Evolutionary conservation across 306 rosid genomes (phyloP), one percentile per base, ranked within the genome.

Genomic region (Rosa persica): DNA sequence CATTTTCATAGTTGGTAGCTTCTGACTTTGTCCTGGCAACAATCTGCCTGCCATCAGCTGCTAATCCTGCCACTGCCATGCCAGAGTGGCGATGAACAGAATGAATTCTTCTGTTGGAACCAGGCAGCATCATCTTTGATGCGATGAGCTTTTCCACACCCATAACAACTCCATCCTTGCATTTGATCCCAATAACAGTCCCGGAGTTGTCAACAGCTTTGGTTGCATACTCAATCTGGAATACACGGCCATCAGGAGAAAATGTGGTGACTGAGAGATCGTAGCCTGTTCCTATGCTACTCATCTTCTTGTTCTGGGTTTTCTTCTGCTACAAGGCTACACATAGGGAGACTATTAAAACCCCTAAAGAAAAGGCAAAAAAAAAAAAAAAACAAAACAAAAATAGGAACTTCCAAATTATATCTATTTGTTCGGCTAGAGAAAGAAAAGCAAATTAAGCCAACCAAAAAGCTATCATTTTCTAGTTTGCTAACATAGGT

Each of bases 161-260:
- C 98, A 95, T 58, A 54, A 95, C 99, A 74, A 95, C 73, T 46
- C 99, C 99, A 47, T 95, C 99, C 84, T 89, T 93, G 90, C 99
- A 95, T 81, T 84, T 95, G 91, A 95, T 95, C 62, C 98, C 99
- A 83, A 95, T 87, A 54, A 95, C 99, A 83, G 99, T 95, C 89
- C 99, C 99, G 79, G 98, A 93, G 81, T 95, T 95, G 85, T 95
- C 99, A 82, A 95, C 99, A 60, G 99, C 99, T 86, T 95, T 95
- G 48, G 98, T 92, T 5, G 99, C 99, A 27, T 95, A 95, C 51
- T 95, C 99, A 91, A 95, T 92, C 97, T 95, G 99, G 75, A 95
- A 95, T 72, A 95, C 97, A 20, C 99, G 98, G 62, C 99, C 99
- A 46, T 95, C 99, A 0, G 99, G 99, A 7, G 99, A 95, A 82